Evolutionary conservation across 202 grass and related monocot species (phyloP).

Genomic region (Brachypodium distachyon): DNA sequence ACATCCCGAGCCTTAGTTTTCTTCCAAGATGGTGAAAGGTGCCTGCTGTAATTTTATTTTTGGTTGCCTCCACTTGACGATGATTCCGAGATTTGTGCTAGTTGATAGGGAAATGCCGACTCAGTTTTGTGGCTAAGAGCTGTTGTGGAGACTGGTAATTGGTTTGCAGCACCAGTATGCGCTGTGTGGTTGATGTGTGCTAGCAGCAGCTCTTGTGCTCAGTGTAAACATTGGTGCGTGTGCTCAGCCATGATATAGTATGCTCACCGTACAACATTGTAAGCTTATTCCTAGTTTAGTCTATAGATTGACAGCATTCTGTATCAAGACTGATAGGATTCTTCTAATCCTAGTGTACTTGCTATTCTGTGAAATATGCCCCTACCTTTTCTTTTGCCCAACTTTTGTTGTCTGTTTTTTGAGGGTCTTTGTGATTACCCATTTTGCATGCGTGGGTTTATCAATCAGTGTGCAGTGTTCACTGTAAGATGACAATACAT

Average conservation of each 20-base stretch:
- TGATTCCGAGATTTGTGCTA: conserved; percentile 49
- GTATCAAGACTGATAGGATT: conserved; percentile 18
- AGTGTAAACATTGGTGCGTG: conserved; percentile 37
- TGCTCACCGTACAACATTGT: conserved; percentile 21
- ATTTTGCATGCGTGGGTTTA: too few species aligned
- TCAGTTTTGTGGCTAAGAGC: conserved; percentile 42
- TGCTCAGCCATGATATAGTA: conserved; percentile 31
- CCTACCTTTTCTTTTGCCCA: not conserved
- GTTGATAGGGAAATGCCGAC: conserved; percentile 30
- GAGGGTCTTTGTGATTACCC: too few species aligned
- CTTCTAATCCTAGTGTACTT: conserved; percentile 12
- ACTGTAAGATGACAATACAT: too few species aligned
- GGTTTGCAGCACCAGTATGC: conserved; percentile 24
- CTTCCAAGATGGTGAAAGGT: conserved; percentile 51
- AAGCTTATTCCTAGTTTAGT: conserved; percentile 24
- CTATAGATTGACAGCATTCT: conserved; percentile 23
- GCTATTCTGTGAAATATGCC: conserved; percentile 22
- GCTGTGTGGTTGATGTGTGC: conserved; percentile 38
- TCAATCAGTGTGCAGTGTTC: too few species aligned
- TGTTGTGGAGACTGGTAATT: conserved; percentile 35
- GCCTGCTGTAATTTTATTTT: conserved; percentile 50
- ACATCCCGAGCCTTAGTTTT: conserved; percentile 33
- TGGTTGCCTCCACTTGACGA: conserved; percentile 34
- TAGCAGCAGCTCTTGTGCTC: conserved; percentile 46
- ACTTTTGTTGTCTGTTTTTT: too few species aligned